A percentile compares a stretch with the other conserved stretches of the same genome.
These are phyloP conservation scores for Fraxinus greggii DNA, from an alignment of 305 asterid species.

Conservation along the genomic window DNA sequence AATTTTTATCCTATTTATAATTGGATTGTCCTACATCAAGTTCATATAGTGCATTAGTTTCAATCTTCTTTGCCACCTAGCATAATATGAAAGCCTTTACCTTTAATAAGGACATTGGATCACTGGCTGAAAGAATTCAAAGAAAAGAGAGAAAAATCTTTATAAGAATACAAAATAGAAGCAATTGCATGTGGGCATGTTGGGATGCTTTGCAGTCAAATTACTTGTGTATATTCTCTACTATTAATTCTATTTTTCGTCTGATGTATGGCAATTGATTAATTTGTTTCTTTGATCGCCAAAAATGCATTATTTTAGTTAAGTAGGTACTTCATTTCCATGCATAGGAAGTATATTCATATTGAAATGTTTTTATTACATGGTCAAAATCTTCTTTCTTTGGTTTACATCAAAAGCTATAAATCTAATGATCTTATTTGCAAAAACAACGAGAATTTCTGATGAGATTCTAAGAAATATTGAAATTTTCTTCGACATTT, in stretches of 20 bases:
- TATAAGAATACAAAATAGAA: neutral
- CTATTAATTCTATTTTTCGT: neutral
- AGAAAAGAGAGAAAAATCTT: neutral
- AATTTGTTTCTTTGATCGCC: neutral
- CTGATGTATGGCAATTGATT: neutral
- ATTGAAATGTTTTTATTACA: neutral
- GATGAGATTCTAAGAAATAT: neutral
- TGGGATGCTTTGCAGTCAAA: neutral
- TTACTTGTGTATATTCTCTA: neutral
- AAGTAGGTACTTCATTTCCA: neutral
- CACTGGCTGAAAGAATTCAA: neutral
- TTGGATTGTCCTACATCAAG: neutral
- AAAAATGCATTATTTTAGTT: neutral
- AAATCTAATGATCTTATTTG: neutral
- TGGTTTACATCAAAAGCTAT: neutral
- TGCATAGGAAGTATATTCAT: neutral
- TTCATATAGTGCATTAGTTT: neutral
- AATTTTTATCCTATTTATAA: too few relatives aligned
- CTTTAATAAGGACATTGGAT: neutral
- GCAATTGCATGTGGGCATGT: neutral
- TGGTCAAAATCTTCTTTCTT: neutral
- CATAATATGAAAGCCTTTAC: neutral
- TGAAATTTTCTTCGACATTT: neutral
- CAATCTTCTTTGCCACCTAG: neutral
- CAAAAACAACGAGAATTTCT: neutral